phyloP scores from a whole-genome alignment of 495 filamentous ascomycete genomes.

The Talaromyces ruber region DNA sequence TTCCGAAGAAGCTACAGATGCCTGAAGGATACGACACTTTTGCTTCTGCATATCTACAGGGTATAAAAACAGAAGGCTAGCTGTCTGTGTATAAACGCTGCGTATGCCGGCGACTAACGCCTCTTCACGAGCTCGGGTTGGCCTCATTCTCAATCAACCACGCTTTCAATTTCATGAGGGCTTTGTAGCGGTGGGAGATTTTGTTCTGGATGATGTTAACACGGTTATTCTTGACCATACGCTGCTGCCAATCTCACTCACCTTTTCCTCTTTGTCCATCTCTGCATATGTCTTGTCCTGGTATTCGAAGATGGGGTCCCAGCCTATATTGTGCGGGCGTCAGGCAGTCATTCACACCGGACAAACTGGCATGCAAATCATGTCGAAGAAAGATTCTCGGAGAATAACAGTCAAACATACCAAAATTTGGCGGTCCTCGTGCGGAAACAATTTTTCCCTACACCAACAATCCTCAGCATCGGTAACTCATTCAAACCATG shows the following conservation, averaged over 20 bases:
- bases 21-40: background rate
- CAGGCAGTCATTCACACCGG: background rate
- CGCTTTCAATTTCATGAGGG: constrained; percentile 70
- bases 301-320: constrained; percentile 96
- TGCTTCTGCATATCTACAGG: background rate
- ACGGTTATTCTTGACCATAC: background rate
- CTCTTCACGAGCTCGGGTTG: background rate
- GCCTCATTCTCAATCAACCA: constrained; percentile 56
- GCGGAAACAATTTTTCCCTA: constrained; percentile 37
- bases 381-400: background rate
- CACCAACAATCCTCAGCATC: constrained; percentile 2
- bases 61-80: background rate
- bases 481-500: background rate
- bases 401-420: constrained; percentile 37
- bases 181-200: constrained; percentile 83
- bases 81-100: background rate
- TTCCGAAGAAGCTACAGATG: background rate
- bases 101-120: background rate
- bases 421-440: constrained; percentile 69
- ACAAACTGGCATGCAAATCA: background rate
- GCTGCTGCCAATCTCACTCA: constrained; percentile 8
- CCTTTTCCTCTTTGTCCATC: constrained; percentile 85
- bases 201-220: constrained; percentile 48
- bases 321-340: constrained; percentile 45
- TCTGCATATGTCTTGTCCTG: constrained; percentile 93